Conservation (phyloP, 768 basidiomycete genomes). For the Boletus rubescentipes region DNA sequence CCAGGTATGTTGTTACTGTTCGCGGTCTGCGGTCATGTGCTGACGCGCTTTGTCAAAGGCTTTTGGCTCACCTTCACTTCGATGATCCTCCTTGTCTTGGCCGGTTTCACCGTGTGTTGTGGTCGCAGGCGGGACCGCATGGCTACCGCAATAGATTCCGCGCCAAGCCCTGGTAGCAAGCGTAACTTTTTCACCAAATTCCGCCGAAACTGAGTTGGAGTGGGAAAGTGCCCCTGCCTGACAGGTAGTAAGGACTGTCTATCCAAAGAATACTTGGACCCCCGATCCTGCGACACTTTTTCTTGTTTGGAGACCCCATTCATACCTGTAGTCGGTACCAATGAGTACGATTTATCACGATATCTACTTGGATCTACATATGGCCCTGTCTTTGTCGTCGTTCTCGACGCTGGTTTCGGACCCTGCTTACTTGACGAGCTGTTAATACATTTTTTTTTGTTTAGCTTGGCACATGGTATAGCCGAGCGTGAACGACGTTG, state of each 20-base stretch:
- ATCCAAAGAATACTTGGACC: neutral
- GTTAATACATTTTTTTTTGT: conserved; percentile 11
- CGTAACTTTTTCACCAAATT: conserved; percentile 36
- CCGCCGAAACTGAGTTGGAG: conserved; percentile 33
- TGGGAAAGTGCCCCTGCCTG: neutral
- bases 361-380: conserved; percentile 5
- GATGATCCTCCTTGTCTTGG: conserved; percentile 61
- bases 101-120: conserved; percentile 69
- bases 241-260: neutral
- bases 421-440: neutral
- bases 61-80: conserved; percentile 77
- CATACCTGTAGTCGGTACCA: conserved; percentile 3
- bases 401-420: neutral
- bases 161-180: conserved; percentile 25
- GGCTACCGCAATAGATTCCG: conserved; percentile 29
- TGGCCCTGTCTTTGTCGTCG: neutral
- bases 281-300: neutral
- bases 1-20: conserved; percentile 49
- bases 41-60: conserved; percentile 37
- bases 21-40: neutral
- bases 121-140: conserved; percentile 59
- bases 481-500: neutral
- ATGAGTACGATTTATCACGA: conserved; percentile 9
- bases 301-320: neutral
- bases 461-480: neutral